These are phyloP conservation scores for Fraxinus velutina DNA, from an alignment of 305 asterid genomes.

Conservation along the genomic window DNA sequence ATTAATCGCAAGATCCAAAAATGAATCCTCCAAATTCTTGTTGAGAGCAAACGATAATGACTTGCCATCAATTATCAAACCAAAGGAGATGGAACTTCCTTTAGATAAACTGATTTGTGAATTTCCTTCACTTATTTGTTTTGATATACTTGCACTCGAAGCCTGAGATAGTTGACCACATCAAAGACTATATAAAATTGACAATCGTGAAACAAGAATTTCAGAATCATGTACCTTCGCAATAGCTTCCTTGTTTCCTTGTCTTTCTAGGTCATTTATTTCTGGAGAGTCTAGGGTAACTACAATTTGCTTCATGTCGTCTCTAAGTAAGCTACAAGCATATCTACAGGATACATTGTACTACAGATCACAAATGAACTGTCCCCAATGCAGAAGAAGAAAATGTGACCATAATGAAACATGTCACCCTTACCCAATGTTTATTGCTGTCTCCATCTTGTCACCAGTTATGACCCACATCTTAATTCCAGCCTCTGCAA, in stretches of 20 bases:
- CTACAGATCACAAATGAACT: neutral
- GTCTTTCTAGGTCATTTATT: constrained; percentile 55
- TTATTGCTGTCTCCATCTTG: constrained; percentile 95
- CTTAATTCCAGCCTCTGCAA: constrained; percentile 72
- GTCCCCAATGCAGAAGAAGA: neutral
- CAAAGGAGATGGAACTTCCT: constrained; percentile 53
- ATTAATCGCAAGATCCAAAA: constrained; percentile 70
- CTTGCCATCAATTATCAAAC: constrained; percentile 81
- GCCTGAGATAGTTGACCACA: constrained; percentile 44
- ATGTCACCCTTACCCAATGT: constrained; percentile 59
- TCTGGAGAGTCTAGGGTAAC: constrained; percentile 71
- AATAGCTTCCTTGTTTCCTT: constrained; percentile 64
- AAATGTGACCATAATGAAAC: neutral
- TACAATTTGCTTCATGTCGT: constrained; percentile 75
- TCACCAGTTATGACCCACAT: constrained; percentile 96
- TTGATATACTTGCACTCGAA: constrained; percentile 51
- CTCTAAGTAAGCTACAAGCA: constrained; percentile 90
- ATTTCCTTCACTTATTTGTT: constrained; percentile 63
- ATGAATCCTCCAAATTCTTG: constrained; percentile 51
- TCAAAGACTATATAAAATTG: constrained; percentile 20
- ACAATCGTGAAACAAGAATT: constrained; percentile 4
- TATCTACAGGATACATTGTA: constrained; percentile 42
- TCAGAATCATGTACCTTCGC: constrained; percentile 52
- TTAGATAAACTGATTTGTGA: constrained; percentile 44
- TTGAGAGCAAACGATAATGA: constrained; percentile 64